phyloP scores from a whole-genome alignment of 208 protist genomes.

The Trypanosoma boissoni region DNA sequence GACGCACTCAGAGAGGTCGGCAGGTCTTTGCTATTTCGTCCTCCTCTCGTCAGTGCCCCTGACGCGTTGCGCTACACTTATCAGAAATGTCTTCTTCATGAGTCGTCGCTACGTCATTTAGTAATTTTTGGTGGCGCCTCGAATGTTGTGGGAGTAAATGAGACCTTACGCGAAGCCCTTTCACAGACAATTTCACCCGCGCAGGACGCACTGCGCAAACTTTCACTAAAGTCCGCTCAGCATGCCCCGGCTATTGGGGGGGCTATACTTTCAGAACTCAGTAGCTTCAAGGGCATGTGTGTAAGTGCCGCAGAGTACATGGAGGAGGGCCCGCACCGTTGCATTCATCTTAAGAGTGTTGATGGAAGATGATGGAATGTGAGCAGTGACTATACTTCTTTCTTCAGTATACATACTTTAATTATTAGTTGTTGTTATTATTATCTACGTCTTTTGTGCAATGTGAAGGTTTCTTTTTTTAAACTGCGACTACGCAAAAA shows the following conservation, averaged over 20 bases:
- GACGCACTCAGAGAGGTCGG: conserved; percentile 12
- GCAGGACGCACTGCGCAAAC: conserved; percentile 14
- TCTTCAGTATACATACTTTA: too few species aligned
- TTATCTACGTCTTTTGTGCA: too few species aligned
- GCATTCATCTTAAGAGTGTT: conserved; percentile 50
- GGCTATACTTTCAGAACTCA: conserved; percentile 68
- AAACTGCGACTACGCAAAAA: too few species aligned
- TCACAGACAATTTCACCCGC: conserved; percentile 18
- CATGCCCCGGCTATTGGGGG: conserved; percentile 56
- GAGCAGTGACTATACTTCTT: too few species aligned
- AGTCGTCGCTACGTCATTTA: conserved; percentile 32
- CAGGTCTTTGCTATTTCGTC: conserved; percentile 18
- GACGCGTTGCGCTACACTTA: conserved; percentile 9
- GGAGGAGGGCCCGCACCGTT: conserved; percentile 73
- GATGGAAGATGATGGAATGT: conserved; percentile 36
- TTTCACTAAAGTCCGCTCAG: conserved; percentile 32
- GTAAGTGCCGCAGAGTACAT: conserved; percentile 51
- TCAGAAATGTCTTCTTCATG: conserved; percentile 25
- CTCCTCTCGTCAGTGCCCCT: conserved; percentile 9
- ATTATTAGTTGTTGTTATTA: too few species aligned
- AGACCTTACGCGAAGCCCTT: conserved; percentile 26
- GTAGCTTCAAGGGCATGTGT: conserved; percentile 78
- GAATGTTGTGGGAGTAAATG: conserved; percentile 5
- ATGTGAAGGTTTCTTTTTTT: conserved; percentile 1
- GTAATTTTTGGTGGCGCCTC: conserved; percentile 38